Conservation (phyloP, 2,329 filamentous ascomycete genomes). For the Graphiopsis chlorocephala region DNA sequence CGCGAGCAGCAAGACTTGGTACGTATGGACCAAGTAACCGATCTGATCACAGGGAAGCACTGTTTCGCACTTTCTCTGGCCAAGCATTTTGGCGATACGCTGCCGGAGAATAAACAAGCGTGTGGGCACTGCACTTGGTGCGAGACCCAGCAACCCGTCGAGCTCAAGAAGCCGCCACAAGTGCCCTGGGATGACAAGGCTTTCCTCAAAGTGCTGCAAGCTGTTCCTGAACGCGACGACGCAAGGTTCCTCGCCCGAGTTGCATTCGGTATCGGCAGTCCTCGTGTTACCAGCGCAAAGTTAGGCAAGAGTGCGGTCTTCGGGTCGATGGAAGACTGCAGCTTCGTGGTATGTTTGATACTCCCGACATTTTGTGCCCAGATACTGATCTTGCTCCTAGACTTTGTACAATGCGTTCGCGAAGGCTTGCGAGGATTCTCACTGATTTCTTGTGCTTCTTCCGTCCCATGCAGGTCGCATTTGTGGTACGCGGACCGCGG, state of each 20-base stretch:
- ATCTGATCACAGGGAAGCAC: conserved; percentile 51
- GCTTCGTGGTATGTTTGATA: conserved; percentile 46
- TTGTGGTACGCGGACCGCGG: neutral
- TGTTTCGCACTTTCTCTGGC: conserved; percentile 56
- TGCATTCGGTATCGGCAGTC: conserved; percentile 62
- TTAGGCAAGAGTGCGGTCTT: conserved; percentile 48
- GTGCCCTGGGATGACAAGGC: conserved; percentile 40
- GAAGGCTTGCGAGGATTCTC: conserved; percentile 21
- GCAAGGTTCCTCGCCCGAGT: conserved; percentile 58
- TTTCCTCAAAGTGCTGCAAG: conserved; percentile 46
- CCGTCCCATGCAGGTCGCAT: neutral
- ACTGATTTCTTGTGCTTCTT: neutral
- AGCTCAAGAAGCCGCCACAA: conserved; percentile 40
- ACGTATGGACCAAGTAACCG: conserved; percentile 50
- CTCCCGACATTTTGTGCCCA: neutral
- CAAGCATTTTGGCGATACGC: conserved; percentile 56
- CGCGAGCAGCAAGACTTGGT: conserved; percentile 55
- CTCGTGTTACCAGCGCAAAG: conserved; percentile 50
- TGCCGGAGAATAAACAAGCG: conserved; percentile 42
- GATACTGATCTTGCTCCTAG: conserved; percentile 17
- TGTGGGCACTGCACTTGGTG: conserved; percentile 58
- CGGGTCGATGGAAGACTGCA: conserved; percentile 54
- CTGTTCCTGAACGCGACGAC: conserved; percentile 53
- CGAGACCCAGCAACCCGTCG: conserved; percentile 33
- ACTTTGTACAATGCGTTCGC: conserved; percentile 22